Conservation (phyloP, 176 grass and related monocot genomes). For the Hyparrhenia diplandra region DNA sequence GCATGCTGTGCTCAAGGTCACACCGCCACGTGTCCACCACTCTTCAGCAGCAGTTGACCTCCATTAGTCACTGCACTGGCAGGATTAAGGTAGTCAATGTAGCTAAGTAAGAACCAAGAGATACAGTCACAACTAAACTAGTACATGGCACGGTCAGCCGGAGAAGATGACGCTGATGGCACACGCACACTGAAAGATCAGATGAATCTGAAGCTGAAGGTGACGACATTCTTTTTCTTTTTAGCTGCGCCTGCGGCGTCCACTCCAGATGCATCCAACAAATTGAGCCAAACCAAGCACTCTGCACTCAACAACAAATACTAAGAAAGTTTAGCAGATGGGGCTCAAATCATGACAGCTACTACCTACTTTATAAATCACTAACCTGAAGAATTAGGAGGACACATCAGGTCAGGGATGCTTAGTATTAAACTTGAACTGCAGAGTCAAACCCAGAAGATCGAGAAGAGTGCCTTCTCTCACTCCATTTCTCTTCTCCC, state of each 20-base stretch:
- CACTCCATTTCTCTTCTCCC: background rate
- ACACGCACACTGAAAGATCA: background rate
- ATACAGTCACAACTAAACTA: background rate
- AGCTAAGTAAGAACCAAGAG: background rate
- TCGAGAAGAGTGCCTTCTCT: background rate
- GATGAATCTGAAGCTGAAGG: background rate
- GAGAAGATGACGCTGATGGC: conserved; percentile 8
- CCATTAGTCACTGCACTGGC: background rate
- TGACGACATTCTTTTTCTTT: background rate
- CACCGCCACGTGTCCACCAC: background rate
- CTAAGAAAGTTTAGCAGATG: background rate
- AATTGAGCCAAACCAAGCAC: background rate
- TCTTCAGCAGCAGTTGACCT: background rate
- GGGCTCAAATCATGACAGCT: background rate
- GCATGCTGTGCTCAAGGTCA: background rate
- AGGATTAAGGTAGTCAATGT: background rate
- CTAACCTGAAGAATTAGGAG: conserved; percentile 27
- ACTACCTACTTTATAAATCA: background rate
- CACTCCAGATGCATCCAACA: conserved; percentile 18
- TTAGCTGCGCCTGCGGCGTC: background rate
- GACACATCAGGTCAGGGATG: no score
- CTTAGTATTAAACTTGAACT: conserved; percentile 24
- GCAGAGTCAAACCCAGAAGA: conserved; percentile 38
- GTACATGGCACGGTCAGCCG: background rate
- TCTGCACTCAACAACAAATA: conserved; percentile 2